Evolutionary conservation across 257 asterid genomes (phyloP).

Genomic region (Salvia hispanica): DNA sequence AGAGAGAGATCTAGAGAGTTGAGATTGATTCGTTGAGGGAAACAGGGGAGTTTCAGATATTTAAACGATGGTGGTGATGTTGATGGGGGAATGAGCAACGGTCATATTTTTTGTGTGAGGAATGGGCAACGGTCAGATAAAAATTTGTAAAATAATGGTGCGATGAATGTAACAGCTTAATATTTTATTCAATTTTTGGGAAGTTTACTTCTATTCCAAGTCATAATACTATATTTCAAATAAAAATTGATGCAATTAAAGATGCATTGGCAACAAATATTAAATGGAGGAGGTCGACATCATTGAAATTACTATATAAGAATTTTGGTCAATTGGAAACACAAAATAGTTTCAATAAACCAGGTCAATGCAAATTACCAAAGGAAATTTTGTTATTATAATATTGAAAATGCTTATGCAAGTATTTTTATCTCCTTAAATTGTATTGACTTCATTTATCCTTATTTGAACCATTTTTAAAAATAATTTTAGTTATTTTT

Average conservation of each 20-base stretch:
- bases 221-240: no score
- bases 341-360: neutral
- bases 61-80: conserved; percentile 40
- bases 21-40: conserved; percentile 32
- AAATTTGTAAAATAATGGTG: neutral
- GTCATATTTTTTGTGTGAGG: conserved; percentile 54
- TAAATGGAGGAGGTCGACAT: neutral
- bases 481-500: no score
- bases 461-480: no score
- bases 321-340: neutral
- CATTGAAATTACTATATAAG: neutral
- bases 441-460: no score
- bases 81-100: conserved; percentile 46
- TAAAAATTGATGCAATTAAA: neutral
- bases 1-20: conserved; percentile 23
- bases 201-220: neutral
- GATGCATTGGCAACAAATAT: neutral
- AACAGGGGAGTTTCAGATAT: conserved; percentile 39
- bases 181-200: neutral
- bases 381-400: neutral
- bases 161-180: neutral
- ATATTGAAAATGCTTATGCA: neutral
- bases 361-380: neutral
- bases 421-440: neutral
- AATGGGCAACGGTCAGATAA: conserved; percentile 41